Base-by-base conservation (phyloP, 106 monocot genomes). In the Acorus gramineus region DNA sequence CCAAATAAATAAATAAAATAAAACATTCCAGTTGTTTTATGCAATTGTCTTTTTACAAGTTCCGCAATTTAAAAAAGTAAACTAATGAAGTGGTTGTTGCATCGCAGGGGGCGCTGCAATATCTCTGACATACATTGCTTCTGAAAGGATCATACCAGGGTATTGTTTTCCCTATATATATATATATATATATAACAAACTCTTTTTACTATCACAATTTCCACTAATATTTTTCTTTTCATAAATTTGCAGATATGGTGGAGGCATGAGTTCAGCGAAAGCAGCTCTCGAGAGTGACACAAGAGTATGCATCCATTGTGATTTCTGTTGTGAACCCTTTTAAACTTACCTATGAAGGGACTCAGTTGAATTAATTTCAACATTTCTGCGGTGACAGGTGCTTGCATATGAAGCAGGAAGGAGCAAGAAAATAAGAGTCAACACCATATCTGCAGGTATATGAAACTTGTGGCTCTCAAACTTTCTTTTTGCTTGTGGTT, bases 261-360 rank as follows among this genome's bases (percentile, higher is more conserved):
- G 95, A 68, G 95, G 95, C 8, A 95, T 95, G 95, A 95, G 90
- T 73, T 95, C 90, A 57, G 90, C 95, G 12, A 90, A 95, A 85
- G 84, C 95, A 49, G 90, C 95, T 2, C 75, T 95, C 4, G 95
- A 90, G 84, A 95, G 95, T 66, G 95, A 95, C 65, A 95, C 95
- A 8, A 71, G 74, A 59, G 93, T 86, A 85, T 55, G 47, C 52
- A 28, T 28, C 28, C 28, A 28, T 28, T 28, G 28, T 28, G 28
- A 28, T 28, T 4, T 57, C 28, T 8, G 57, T 49, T n/a, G 5
- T 28, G 28, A 28, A 28, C 28, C 28, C 28, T 28, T 28, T 28
- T 28, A 28, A 28, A 28, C 0, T 28, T 28, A 28, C 28, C 28
- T 28, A 28, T 28, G 28, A 28, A 28, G 28, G 28, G 28, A 28